Conservation (phyloP, 2,329 filamentous ascomycete species). For the Dryadomyces sulphureus region DNA sequence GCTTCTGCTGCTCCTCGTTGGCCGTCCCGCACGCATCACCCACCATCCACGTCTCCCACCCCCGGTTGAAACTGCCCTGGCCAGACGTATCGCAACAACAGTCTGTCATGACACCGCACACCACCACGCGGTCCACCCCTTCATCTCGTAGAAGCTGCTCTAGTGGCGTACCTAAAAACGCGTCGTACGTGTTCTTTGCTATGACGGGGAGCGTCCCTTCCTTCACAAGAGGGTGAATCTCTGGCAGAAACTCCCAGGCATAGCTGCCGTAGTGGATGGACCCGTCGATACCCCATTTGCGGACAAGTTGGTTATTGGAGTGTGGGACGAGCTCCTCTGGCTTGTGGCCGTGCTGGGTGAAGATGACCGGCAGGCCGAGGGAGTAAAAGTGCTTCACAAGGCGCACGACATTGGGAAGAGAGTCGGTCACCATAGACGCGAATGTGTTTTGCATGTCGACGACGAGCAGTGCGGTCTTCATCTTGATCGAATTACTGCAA, state of each 20-base stretch:
- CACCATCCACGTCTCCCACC: constrained; percentile 25
- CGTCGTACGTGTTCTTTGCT: constrained; percentile 25
- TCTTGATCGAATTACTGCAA: too few species aligned
- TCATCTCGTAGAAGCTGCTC: constrained; percentile 14
- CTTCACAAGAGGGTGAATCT: constrained; percentile 10
- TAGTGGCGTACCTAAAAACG: constrained; percentile 21
- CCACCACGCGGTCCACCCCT: constrained; percentile 18
- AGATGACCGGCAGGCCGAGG: constrained; percentile 17
- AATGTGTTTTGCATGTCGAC: constrained; percentile 26
- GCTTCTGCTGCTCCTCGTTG: constrained; percentile 18
- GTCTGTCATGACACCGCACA: constrained; percentile 27
- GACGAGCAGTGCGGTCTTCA: constrained; percentile 22
- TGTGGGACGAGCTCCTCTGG: constrained; percentile 17
- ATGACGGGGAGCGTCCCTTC: constrained; percentile 11
- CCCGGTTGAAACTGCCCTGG: constrained; percentile 22
- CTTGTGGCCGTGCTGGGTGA: constrained; percentile 25
- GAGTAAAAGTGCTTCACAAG: constrained; percentile 13
- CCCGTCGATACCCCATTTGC: constrained; percentile 21
- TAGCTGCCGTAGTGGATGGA: constrained; percentile 17
- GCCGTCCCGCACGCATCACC: constrained; percentile 22
- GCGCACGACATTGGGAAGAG: constrained; percentile 19
- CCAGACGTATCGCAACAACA: constrained; percentile 25
- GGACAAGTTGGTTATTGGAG: constrained; percentile 21
- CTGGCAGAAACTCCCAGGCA: constrained; percentile 19
- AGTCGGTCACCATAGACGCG: constrained; percentile 17